Conservation (phyloP, 2,329 filamentous ascomycete species). For the Coniochaeta hoffmannii region DNA sequence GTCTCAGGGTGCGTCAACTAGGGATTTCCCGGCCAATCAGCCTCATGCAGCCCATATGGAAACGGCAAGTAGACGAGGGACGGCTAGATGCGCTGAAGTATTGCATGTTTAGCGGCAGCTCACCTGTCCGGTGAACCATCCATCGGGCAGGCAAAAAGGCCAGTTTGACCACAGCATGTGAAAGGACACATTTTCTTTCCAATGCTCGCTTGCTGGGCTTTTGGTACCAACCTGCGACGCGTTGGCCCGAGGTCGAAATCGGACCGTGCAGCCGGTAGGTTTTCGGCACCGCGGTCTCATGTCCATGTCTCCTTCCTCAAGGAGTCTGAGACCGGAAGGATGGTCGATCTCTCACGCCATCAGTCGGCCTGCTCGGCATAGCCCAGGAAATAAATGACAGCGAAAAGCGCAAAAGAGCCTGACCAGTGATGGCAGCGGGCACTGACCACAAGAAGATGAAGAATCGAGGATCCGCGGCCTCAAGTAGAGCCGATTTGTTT, state of each 20-base stretch:
- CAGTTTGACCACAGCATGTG: neutral
- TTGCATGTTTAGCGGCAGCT: conserved; percentile 4
- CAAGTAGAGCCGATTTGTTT: neutral
- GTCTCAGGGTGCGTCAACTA: conserved; percentile 1
- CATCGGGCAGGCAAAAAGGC: conserved; percentile 5
- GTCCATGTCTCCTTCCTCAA: neutral
- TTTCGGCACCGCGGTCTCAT: neutral
- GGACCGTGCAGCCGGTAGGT: neutral
- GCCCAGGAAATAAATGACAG: neutral
- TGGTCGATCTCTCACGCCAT: neutral
- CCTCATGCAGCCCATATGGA: conserved; percentile 2
- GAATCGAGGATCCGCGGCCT: neutral
- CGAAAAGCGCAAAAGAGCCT: too few relatives aligned
- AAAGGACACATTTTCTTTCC: conserved; percentile 3
- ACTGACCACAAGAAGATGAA: neutral
- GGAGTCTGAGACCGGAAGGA: neutral
- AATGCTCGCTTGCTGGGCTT: conserved; percentile 2
- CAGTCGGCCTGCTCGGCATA: neutral
- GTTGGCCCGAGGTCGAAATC: neutral
- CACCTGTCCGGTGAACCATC: neutral
- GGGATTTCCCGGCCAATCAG: conserved; percentile 10
- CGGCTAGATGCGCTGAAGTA: neutral
- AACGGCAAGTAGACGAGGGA: conserved; percentile 6
- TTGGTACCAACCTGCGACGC: neutral
- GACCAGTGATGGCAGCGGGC: neutral